Evolutionary conservation across 257 asterid genomes (phyloP), one percentile per base, ranked within the genome.

Genomic region (Scutellaria minor): DNA sequence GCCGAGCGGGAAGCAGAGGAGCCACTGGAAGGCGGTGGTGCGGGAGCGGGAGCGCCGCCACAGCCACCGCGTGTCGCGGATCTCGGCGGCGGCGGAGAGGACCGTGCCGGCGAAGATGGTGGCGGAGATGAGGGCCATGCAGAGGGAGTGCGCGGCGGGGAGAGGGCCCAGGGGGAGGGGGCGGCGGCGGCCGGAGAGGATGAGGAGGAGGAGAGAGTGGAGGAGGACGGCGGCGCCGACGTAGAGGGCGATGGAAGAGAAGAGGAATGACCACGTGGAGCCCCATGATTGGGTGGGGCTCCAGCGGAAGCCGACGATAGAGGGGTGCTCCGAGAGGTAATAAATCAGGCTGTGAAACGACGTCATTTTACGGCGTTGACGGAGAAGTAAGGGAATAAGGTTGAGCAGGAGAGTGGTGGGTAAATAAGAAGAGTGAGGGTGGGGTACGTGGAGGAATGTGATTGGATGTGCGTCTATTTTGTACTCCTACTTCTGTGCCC

Each of bases 31-130:
- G 0, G 98, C 75, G 4, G 96, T 90, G 56, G 88, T 90, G 22
- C 85, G 82, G n/a, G 83, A 77, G 20, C 96, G 82, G 15, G 83
- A 77, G n/a, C 96, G 81, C 2, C 89, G 80, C 96, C 96, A 90
- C 79, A 81, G 78, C 96, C 96, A 90, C 31, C 98, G 92, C 52
- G 93, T 76, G 64, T 90, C 96, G 9, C 91, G 92, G 80, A 92
- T 90, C 77, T 92, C 98, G 7, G 94, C 90, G 13, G 90, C 88
- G 72, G 92, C 66, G 86, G 98, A 88, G 57, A 92, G 78, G n/a
- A 83, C 71, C 56, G 83, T 84, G 4, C 98, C 98, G 66, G 93
- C 75, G 84, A 92, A 83, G 60, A 92, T 90, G 1, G 88, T 78
- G 70, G 80, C 90, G 67, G 98, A 92, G 83, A 88, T 58, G 31